Evolutionary conservation across 805 yeast species (phyloP).

Genomic region (Priceomyces medius): DNA sequence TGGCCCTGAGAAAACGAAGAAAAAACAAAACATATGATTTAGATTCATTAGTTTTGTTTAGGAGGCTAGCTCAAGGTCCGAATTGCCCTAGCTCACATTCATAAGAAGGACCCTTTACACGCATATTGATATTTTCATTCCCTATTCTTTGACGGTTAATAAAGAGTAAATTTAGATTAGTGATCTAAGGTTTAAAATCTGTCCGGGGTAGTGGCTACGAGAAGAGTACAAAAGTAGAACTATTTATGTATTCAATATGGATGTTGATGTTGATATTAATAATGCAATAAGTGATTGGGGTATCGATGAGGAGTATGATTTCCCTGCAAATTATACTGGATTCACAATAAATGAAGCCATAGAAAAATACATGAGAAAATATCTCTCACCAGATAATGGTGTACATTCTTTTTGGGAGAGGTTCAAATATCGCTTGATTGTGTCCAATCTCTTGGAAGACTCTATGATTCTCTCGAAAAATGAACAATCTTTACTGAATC

Average conservation of each 20-base stretch:
- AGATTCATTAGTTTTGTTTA: background rate
- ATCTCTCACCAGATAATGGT: conserved; percentile 19
- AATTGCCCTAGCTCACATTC: no score
- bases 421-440: conserved; percentile 39
- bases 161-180: no score
- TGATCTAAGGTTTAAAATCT: no score
- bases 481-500: conserved; percentile 28
- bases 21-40: background rate
- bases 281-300: conserved; percentile 40
- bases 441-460: conserved; percentile 40
- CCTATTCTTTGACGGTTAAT: no score
- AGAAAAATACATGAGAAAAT: conserved; percentile 24
- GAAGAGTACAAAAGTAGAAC: conserved; percentile 3
- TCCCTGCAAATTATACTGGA: background rate
- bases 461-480: conserved; percentile 43
- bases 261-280: conserved; percentile 26
- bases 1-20: background rate
- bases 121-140: no score
- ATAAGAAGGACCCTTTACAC: no score
- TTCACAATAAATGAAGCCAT: conserved; percentile 19
- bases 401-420: conserved; percentile 31
- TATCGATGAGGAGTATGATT: conserved; percentile 24
- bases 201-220: background rate
- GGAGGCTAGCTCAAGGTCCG: no score
- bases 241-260: conserved; percentile 17